Evolutionary conservation across 1,284 basidiomycete species (phyloP), one percentile per base, ranked within the genome.

Genomic region (Leccinum ambiguum): DNA sequence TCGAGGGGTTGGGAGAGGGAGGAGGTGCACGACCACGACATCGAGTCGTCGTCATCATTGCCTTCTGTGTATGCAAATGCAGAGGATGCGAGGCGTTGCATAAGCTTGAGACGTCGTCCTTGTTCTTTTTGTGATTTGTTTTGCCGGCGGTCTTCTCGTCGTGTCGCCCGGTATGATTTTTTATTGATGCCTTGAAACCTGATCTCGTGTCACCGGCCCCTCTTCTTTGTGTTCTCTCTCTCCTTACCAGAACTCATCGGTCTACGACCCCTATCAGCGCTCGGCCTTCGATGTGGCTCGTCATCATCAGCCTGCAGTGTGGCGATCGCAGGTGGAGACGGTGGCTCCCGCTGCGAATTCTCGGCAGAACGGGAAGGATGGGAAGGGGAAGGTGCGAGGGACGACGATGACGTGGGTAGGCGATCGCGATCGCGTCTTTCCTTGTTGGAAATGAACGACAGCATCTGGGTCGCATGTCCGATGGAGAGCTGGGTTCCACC

Each of bases 311-410:
- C 6, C 26, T 75, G 71, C 23, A 74, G 57, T 9, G 75, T 74
- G 59, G 73, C 74, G 56, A 74, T 76, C 39, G 75, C 70, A 39
- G 75, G 75, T 3, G 73, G 73, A 1, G 72, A 75, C 2, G 74
- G 74, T 9, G 70, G 73, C 16, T 74, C 72, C 3, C 73, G 73
- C 45, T 73, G 71, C 1, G 72, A 63, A 62, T 53, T 53, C 50
- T 74, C 71, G 3, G 6, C 36, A 4, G 63, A 6, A 16, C 66
- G 68, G 13, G 69, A 6, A 1, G 67, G 63, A 8, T 67, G 72
- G 0, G 69, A 68, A 18, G 72, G 60, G 4, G 61, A 60, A 4
- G 68, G 68, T 36, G 73, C 72, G 57, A 74, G 72, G 9, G 70
- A 69, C 61, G 50, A 53, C 18, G 50, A 53, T 53, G 73, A 70